Evolutionary conservation across 441 rosid genomes (phyloP), one percentile per base, ranked within the genome.

Genomic region (Aleurites moluccanus): DNA sequence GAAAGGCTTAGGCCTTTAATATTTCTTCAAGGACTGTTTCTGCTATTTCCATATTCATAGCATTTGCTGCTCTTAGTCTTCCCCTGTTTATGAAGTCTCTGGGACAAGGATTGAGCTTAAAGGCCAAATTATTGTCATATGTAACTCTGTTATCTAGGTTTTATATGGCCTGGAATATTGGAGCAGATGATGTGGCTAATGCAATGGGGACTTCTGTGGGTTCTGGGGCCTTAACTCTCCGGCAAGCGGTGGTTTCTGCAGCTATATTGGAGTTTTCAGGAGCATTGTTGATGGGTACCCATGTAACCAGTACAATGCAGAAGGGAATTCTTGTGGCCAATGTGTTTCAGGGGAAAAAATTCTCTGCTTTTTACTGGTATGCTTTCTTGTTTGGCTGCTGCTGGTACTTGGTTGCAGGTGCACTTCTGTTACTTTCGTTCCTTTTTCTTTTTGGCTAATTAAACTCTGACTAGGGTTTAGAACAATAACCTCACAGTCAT

Each of bases 141-240:
- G 84, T 70, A 5, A 93, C 98, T 0, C 83, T 96, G 50, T 75
- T 96, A 61, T 91, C 89, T 35, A 98, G 98, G 57, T 93, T 93
- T 85, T 96, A 88, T 83, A 96, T 96, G 99, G 98, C 99, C 3
- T 93, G 99, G 98, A 94, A 96, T 76, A 96, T 96, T 10, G 99
- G 99, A 60, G 99, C 98, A 55, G 94, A 96, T 68, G 98, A 96
- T 80, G 98, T 93, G 77, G 99, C 99, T 10, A 94, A 96, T 85
- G 99, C 99, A 40, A 96, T 96, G 98, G 99, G 99, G 28, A 94
- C 98, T 64, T 93, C 98, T 2, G 98, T 96, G 30, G 99, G 99
- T 5, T 96, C 98, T 0, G 97, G 98, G 45, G 99, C 98, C 3
- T 73, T 96, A 70, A 87, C 86, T 1, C 83, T 94, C 69, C 79